A percentile compares a stretch with the other conserved stretches of the same genome.
Evolutionary conservation across 768 basidiomycete genomes (phyloP).

Genomic region (Tylopilus intermedius): DNA sequence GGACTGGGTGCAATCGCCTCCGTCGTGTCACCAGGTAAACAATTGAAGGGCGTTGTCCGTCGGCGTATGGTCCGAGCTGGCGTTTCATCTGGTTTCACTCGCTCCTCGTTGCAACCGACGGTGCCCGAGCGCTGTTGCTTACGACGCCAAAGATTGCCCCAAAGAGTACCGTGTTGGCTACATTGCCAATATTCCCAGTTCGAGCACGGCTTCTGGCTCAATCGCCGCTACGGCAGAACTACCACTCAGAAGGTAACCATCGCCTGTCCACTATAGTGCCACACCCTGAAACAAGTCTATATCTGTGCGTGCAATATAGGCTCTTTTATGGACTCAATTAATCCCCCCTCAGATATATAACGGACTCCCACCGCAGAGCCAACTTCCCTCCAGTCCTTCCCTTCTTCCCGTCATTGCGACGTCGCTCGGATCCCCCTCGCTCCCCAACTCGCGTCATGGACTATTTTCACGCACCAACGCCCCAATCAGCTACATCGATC

Average conservation of each 20-base stretch:
- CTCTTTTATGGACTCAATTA: conserved; percentile 1
- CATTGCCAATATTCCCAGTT: conserved; percentile 12
- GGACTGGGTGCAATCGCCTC: background rate
- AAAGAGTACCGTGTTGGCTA: background rate
- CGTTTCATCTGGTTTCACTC: conserved; percentile 2
- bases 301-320: conserved; percentile 10
- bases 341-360: conserved; percentile 8
- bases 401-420: background rate
- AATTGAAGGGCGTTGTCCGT: background rate
- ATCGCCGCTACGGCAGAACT: conserved; percentile 7
- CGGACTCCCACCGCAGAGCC: background rate
- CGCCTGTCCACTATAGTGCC: background rate
- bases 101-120: background rate
- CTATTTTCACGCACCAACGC: conserved; percentile 19
- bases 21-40: background rate
- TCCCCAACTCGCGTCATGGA: conserved; percentile 22
- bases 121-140: background rate
- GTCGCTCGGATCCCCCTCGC: background rate
- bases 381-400: conserved; percentile 1
- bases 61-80: background rate
- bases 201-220: conserved; percentile 6
- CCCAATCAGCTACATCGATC: conserved; percentile 12
- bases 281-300: conserved; percentile 11
- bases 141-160: background rate
- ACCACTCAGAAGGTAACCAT: conserved; percentile 2